Evolutionary conservation across 2,329 filamentous ascomycete species (phyloP).

Genomic region (Chrysoporthe austroafricana): DNA sequence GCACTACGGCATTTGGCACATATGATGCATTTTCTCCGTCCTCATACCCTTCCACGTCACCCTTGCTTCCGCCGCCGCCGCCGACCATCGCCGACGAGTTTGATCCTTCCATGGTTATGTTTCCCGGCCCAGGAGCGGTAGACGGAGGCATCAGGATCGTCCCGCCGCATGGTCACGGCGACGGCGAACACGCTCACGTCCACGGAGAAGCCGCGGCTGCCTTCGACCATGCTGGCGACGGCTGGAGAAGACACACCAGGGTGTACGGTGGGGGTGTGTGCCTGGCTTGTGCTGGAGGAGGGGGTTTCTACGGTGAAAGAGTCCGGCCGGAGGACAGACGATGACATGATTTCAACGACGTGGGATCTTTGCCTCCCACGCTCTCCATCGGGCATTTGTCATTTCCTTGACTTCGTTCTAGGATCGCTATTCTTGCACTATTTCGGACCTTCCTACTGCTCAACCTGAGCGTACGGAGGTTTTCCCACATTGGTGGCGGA

Average conservation of each 20-base stretch:
- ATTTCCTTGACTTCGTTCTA: background rate
- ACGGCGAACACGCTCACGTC: slow-evolving; percentile 45
- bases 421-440: background rate
- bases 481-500: background rate
- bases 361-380: too few relatives aligned
- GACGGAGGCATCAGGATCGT: slow-evolving; percentile 25
- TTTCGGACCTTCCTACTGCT: background rate
- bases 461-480: background rate
- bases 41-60: slow-evolving; percentile 54
- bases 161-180: slow-evolving; percentile 29
- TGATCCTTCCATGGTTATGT: slow-evolving; percentile 35
- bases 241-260: slow-evolving; percentile 62
- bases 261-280: slow-evolving; percentile 64
- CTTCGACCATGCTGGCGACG: slow-evolving; percentile 50
- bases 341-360: background rate
- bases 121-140: slow-evolving; percentile 29
- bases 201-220: slow-evolving; percentile 56
- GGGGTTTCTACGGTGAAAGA: slow-evolving; percentile 37
- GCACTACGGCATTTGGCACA: slow-evolving; percentile 13
- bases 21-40: slow-evolving; percentile 46
- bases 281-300: slow-evolving; percentile 54
- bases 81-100: slow-evolving; percentile 36
- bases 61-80: slow-evolving; percentile 53
- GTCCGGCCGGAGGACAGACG: slow-evolving; percentile 17
- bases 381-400: background rate